phyloP scores from a whole-genome alignment of 345 rosid genomes.

The Ceriops zippeliana region DNA sequence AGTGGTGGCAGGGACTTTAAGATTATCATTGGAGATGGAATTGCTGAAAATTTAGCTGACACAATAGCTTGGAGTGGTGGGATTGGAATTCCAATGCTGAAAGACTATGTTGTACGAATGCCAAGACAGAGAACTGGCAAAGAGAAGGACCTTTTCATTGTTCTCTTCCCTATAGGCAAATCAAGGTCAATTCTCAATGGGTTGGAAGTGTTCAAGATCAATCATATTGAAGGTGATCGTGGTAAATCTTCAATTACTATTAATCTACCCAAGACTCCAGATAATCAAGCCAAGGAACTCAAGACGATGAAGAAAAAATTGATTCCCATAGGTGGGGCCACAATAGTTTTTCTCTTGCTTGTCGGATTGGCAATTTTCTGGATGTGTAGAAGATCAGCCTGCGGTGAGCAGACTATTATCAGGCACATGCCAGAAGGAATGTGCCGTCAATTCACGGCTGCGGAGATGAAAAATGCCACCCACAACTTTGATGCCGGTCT shows the following conservation, averaged over 20 bases:
- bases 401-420: background rate
- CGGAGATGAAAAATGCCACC: background rate
- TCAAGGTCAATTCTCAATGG: background rate
- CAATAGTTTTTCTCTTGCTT: background rate
- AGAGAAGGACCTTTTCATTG: background rate
- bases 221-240: background rate
- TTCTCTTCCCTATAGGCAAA: background rate
- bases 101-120: background rate
- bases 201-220: slow-evolving; percentile 1
- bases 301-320: background rate
- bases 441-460: background rate
- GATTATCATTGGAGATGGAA: background rate
- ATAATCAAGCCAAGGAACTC: background rate
- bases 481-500: background rate
- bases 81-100: background rate
- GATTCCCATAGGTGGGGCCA: background rate
- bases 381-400: background rate
- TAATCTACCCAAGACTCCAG: background rate
- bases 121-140: background rate
- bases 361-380: background rate
- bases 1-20: background rate
- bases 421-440: background rate
- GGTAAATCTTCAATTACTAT: background rate
- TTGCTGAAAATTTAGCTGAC: background rate
- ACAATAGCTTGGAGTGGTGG: background rate